These are phyloP conservation scores for Ophiocytium majus DNA, from an alignment of 352 stramenopile genomes.

Conservation along the genomic window DNA sequence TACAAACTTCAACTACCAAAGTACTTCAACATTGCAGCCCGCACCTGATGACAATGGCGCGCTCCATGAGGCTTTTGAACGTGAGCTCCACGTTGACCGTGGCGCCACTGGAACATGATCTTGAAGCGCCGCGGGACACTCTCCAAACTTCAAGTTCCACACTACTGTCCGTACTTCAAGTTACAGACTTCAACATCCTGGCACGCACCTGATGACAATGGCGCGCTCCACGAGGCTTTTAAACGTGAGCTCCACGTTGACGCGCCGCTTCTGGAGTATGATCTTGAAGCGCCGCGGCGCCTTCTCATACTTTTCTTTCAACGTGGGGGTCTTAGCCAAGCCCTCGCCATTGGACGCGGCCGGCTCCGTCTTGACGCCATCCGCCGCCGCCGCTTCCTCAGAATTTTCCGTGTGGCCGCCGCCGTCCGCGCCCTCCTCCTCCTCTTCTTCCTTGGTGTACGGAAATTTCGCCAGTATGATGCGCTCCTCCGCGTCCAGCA, in stretches of 20 bases:
- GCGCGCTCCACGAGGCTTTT: slow-evolving; percentile 48
- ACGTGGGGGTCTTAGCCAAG: too few species aligned
- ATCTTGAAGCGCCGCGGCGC: slow-evolving; percentile 33
- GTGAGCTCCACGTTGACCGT: slow-evolving; percentile 43
- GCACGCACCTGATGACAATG: slow-evolving; percentile 24
- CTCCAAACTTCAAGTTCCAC: not conserved
- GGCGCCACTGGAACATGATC: slow-evolving; percentile 22
- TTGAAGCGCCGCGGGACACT: not conserved
- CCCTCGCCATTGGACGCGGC: too few species aligned
- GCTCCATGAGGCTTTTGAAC: slow-evolving; percentile 42
- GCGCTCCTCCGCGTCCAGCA: not conserved
- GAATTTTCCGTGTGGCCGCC: not conserved
- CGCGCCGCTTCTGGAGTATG: slow-evolving; percentile 41
- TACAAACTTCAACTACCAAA: too few species aligned
- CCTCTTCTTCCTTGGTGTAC: not conserved
- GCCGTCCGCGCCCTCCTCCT: not conserved
- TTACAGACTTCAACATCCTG: not conserved
- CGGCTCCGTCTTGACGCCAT: not conserved
- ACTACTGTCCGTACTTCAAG: too few species aligned
- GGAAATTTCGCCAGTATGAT: too few species aligned
- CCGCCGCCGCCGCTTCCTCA: not conserved
- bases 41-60: slow-evolving; percentile 28
- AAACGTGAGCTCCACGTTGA: slow-evolving; percentile 50
- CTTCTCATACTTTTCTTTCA: slow-evolving; percentile 17
- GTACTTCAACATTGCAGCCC: too few species aligned